A percentile compares a stretch with the other conserved stretches of the same genome.
Conservation (phyloP, 768 basidiomycete genomes). For the Austroboletus festivus region DNA sequence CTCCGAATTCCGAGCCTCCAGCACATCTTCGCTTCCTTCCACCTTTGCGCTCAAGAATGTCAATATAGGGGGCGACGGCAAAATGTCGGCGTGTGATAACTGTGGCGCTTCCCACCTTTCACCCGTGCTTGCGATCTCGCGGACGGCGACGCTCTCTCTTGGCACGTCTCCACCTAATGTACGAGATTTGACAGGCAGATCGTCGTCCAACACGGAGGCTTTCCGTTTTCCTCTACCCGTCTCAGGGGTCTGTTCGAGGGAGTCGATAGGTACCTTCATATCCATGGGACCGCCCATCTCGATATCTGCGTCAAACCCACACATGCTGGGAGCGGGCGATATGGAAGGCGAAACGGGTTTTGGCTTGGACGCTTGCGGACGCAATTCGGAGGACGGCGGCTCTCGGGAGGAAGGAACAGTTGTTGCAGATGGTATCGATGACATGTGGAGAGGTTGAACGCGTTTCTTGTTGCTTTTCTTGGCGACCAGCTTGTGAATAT, state of each 20-base stretch:
- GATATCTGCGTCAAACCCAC: constrained; percentile 44
- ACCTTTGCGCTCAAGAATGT: constrained; percentile 56
- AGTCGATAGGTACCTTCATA: constrained; percentile 52
- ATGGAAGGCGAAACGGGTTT: constrained; percentile 27
- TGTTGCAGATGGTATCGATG: constrained; percentile 37
- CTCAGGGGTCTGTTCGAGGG: constrained; percentile 44
- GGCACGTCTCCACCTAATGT: constrained; percentile 71
- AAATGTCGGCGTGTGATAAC: constrained; percentile 19
- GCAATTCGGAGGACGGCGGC: constrained; percentile 10
- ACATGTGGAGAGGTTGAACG: constrained; percentile 44
- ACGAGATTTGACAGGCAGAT: constrained; percentile 36
- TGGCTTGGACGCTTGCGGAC: constrained; percentile 26
- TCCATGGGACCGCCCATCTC: constrained; percentile 47
- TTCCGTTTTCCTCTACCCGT: constrained; percentile 51
- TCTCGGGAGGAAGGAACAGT: constrained; percentile 15
- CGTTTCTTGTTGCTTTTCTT: constrained; percentile 73
- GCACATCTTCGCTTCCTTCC: constrained; percentile 62
- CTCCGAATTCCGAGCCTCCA: constrained; percentile 81
- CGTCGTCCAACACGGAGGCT: constrained; percentile 42
- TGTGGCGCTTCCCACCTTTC: constrained; percentile 18
- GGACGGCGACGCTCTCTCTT: constrained; percentile 47
- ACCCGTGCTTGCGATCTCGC: constrained; percentile 44
- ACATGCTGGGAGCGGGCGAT: constrained; percentile 51
- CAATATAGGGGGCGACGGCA: constrained; percentile 55
- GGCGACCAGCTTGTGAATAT: constrained; percentile 70